phyloP scores from a whole-genome alignment of 2,329 filamentous ascomycete genomes.

The Fusarium pseudoanthophilum region DNA sequence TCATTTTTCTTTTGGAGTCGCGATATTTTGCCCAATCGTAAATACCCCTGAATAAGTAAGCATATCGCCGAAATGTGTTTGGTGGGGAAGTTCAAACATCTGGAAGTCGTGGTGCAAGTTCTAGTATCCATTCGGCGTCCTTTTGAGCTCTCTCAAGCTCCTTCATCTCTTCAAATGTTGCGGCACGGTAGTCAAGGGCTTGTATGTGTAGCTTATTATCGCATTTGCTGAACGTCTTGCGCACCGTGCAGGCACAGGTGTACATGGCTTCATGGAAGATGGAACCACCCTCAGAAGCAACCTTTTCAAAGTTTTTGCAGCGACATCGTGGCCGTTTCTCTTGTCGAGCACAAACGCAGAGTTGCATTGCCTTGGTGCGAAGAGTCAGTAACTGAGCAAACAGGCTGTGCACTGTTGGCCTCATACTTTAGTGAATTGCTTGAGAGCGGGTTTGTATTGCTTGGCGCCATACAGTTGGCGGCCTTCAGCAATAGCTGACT shows the following conservation, averaged over 20 bases:
- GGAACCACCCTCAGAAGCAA: slow-evolving; percentile 48
- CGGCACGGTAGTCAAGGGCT: slow-evolving; percentile 55
- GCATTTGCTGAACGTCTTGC: slow-evolving; percentile 54
- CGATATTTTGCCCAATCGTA: slow-evolving; percentile 55
- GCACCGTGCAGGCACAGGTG: slow-evolving; percentile 51
- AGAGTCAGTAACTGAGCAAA: neutral
- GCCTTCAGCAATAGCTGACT: slow-evolving; percentile 48
- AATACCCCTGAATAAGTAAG: slow-evolving; percentile 51
- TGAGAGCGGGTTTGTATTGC: slow-evolving; percentile 51
- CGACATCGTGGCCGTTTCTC: slow-evolving; percentile 51
- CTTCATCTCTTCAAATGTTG: slow-evolving; percentile 53
- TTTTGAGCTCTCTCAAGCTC: slow-evolving; percentile 52
- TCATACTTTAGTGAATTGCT: slow-evolving; percentile 51
- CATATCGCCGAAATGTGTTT: neutral
- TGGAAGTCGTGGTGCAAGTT: slow-evolving; percentile 53
- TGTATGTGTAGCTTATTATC: slow-evolving; percentile 52
- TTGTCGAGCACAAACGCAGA: slow-evolving; percentile 50
- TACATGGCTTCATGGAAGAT: slow-evolving; percentile 57
- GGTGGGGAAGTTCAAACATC: slow-evolving; percentile 47
- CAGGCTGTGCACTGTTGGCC: neutral
- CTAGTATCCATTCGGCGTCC: slow-evolving; percentile 57
- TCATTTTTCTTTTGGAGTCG: slow-evolving; percentile 51
- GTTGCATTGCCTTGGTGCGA: slow-evolving; percentile 51
- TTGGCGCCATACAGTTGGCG: slow-evolving; percentile 49
- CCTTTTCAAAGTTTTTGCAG: slow-evolving; percentile 54